Percentiles rank a stretch among this genome's conserved stretches.
Conservation (phyloP, 495 filamentous ascomycete genomes). For the Penicillium angulare region DNA sequence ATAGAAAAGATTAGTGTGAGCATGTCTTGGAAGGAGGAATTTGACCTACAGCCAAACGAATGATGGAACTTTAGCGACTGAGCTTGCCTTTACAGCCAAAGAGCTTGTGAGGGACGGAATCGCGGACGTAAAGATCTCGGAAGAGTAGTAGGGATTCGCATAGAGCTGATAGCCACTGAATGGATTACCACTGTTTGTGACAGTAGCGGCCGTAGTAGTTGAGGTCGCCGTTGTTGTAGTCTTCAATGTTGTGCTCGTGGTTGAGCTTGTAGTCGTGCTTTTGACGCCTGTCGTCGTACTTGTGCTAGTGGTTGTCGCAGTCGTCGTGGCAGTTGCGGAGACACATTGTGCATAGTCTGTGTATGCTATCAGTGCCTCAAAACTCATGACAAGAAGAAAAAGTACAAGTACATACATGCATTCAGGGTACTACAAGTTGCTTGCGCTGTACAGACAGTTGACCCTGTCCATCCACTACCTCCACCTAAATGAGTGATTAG, state of each 20-base stretch:
- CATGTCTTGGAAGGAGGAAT: neutral
- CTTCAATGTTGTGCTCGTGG: neutral
- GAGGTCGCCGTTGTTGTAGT: neutral
- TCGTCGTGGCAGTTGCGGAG: slow-evolving; percentile 1
- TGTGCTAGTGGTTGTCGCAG: slow-evolving; percentile 3
- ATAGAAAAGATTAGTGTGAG: neutral
- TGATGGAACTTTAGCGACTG: slow-evolving; percentile 62
- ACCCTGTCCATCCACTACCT: slow-evolving; percentile 9
- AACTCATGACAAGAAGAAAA: neutral
- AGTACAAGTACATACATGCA: slow-evolving; percentile 3
- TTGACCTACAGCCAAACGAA: slow-evolving; percentile 67
- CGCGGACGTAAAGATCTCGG: slow-evolving; percentile 50
- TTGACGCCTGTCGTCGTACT: too few species aligned
- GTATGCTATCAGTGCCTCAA: neutral
- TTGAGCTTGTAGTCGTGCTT: neutral
- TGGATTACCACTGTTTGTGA: slow-evolving; percentile 45
- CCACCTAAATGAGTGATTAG: slow-evolving; percentile 8
- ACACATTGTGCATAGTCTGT: slow-evolving; percentile 13
- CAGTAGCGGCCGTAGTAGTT: slow-evolving; percentile 10
- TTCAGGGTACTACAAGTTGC: slow-evolving; percentile 13
- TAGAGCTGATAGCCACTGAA: slow-evolving; percentile 53
- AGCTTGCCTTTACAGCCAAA: slow-evolving; percentile 36
- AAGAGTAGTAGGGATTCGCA: slow-evolving; percentile 58
- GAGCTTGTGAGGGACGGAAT: slow-evolving; percentile 48
- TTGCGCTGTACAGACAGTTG: slow-evolving; percentile 7